These are phyloP conservation scores for Suzukiozyma palmioleophila DNA, from an alignment of 1,139 yeast genomes.

Conservation along the genomic window DNA sequence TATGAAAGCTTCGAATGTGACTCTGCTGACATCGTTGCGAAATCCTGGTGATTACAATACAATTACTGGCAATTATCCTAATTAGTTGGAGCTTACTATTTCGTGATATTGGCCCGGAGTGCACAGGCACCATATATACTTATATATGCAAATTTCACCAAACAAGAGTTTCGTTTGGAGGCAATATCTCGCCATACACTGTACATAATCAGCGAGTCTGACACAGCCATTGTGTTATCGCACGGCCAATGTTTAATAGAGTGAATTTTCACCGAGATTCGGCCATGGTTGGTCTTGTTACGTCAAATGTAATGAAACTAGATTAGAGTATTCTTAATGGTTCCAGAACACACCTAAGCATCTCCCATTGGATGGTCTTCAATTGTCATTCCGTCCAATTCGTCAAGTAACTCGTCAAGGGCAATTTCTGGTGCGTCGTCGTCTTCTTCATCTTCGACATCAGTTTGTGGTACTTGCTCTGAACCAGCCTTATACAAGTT, in stretches of 20 bases:
- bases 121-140: background rate
- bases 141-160: no score
- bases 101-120: no score
- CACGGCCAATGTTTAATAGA: no score
- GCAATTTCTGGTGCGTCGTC: slow-evolving; percentile 75
- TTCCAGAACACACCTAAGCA: slow-evolving; percentile 3
- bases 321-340: background rate
- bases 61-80: no score
- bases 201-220: no score
- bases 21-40: background rate
- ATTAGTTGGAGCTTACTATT: no score
- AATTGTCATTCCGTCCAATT: slow-evolving; percentile 86
- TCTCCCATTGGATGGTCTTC: slow-evolving; percentile 41
- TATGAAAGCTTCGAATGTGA: slow-evolving; percentile 19
- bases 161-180: background rate
- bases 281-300: no score
- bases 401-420: slow-evolving; percentile 83
- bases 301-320: no score
- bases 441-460: slow-evolving; percentile 41
- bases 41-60: no score
- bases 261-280: no score
- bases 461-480: slow-evolving; percentile 23
- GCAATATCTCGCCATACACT: background rate
- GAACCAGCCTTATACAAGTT: slow-evolving; percentile 72
- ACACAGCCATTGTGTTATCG: no score